A percentile compares a stretch with the other conserved stretches of the same genome.
Evolutionary conservation across 768 basidiomycete genomes (phyloP).

Genomic region (Boletus edulis): DNA sequence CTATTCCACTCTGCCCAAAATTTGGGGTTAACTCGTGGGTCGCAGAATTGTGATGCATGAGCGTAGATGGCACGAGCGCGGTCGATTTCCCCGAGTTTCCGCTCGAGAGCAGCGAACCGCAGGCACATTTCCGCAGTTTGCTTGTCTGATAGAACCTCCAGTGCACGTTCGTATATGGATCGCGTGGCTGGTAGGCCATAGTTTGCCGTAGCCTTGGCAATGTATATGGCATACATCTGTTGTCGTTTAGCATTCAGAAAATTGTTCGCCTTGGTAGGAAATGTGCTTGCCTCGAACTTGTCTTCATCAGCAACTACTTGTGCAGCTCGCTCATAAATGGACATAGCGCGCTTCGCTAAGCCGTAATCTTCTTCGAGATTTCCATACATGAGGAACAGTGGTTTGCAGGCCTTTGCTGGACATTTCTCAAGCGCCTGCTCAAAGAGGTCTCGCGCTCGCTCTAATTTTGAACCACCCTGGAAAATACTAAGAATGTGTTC

Average conservation of each 20-base stretch:
- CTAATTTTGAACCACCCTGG: conserved; percentile 90
- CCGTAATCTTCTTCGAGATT: conserved; percentile 94
- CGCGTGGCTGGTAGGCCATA: conserved; percentile 96
- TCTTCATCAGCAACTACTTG: conserved; percentile 84
- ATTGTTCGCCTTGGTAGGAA: background rate
- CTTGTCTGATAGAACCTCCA: conserved; percentile 88
- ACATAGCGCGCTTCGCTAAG: conserved; percentile 93
- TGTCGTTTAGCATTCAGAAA: conserved; percentile 3
- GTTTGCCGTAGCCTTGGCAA: conserved; percentile 94
- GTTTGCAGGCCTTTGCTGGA: conserved; percentile 91
- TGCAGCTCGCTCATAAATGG: conserved; percentile 91
- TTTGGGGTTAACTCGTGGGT: conserved; percentile 84
- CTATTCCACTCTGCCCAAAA: conserved; percentile 98
- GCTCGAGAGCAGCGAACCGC: conserved; percentile 92
- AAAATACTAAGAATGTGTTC: conserved; percentile 1
- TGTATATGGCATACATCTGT: conserved; percentile 96
- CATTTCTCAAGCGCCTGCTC: conserved; percentile 98
- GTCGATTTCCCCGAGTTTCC: conserved; percentile 98
- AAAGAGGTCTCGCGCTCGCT: conserved; percentile 95
- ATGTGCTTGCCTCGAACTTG: conserved; percentile 79
- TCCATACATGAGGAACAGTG: conserved; percentile 95
- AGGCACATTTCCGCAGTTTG: conserved; percentile 98
- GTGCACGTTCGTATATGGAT: conserved; percentile 92
- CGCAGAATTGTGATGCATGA: conserved; percentile 98
- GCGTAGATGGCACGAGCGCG: conserved; percentile 95